Base-by-base conservation (phyloP, 208 protist species). In the Phytomonas sp. region DNA sequence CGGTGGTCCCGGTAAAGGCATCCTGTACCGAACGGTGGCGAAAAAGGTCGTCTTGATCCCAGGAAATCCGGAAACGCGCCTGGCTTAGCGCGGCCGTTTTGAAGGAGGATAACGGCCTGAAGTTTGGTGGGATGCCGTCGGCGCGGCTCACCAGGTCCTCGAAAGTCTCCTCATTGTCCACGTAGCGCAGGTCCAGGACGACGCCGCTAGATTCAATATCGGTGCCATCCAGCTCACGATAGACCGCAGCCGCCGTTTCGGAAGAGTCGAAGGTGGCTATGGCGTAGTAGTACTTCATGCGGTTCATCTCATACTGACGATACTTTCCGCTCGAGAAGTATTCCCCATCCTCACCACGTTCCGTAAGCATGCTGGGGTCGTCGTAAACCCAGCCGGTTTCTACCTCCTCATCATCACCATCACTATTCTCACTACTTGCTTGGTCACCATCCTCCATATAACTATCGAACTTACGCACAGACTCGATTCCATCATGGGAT, bases 211-310 rank as follows among this genome's bases (percentile, higher is more conserved):
- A 89, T 79, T 98, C 94, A 65, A 98, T 92, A 72, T 99, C 97
- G 76, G 97, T 92, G 34, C 96, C 96, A 73, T 98, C 96, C 45
- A 97, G 92, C 70, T 97, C 85, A 16, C 93, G 83, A 87, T 98
- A 99, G 42, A 99, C 88, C 11, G 78, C 77, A 2, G 80, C 84
- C 0, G 97, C 96, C 19, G 98, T 98, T 19, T 89, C 87, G 5
- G 86, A 63, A 2, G 78, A 90, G 84, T 98, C 97, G 79, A 97
- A 99, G 45, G 89, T 93, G 26, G 95, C 95, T 0, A 99, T 86
- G n/a, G 97, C 98, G 82, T 98, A 99, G 81, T 98, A 99, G 81
- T 98, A 99, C 76, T 87, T 90, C 83, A 98, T 88, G 37, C 93
- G 87, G 71, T 93, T 72, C 72, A 97, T 87, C 80, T 99, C 95